phyloP scores from a whole-genome alignment of 73 alveolate species.

The Paramecium tetraurelia region DNA sequence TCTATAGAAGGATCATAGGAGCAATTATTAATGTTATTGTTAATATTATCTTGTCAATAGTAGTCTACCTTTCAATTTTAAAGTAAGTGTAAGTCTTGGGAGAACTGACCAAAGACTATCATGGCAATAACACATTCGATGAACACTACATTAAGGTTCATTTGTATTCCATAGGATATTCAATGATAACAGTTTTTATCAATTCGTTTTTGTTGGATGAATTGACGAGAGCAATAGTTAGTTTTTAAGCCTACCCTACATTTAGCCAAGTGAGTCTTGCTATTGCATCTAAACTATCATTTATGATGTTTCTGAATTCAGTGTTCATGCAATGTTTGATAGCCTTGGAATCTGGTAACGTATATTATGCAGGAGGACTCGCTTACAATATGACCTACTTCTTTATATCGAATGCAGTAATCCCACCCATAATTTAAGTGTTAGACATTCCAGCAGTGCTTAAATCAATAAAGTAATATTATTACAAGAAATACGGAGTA shows the following conservation, averaged over 20 bases:
- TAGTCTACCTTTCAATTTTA: background rate
- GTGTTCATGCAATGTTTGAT: constrained; percentile 36
- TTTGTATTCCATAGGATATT: background rate
- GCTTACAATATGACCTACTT: constrained; percentile 40
- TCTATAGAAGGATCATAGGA: background rate
- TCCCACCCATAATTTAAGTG: background rate
- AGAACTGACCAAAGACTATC: background rate
- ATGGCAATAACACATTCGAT: background rate
- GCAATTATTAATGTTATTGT: background rate
- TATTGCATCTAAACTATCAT: constrained; percentile 41
- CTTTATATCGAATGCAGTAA: background rate
- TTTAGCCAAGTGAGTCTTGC: background rate
- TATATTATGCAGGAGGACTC: constrained; percentile 47
- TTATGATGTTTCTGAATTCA: constrained; percentile 47
- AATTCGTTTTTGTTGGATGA: background rate
- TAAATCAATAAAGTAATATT: background rate
- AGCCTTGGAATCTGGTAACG: constrained; percentile 6
- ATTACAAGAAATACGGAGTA: background rate
- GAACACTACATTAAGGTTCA: background rate
- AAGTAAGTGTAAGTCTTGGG: background rate
- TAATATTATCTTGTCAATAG: background rate
- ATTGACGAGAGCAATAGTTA: background rate
- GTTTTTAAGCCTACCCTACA: constrained; percentile 29
- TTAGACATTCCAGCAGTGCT: background rate
- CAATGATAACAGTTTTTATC: background rate